Base-by-base conservation (phyloP, 1,284 basidiomycete genomes). In the Fomitopsis pinicola region DNA sequence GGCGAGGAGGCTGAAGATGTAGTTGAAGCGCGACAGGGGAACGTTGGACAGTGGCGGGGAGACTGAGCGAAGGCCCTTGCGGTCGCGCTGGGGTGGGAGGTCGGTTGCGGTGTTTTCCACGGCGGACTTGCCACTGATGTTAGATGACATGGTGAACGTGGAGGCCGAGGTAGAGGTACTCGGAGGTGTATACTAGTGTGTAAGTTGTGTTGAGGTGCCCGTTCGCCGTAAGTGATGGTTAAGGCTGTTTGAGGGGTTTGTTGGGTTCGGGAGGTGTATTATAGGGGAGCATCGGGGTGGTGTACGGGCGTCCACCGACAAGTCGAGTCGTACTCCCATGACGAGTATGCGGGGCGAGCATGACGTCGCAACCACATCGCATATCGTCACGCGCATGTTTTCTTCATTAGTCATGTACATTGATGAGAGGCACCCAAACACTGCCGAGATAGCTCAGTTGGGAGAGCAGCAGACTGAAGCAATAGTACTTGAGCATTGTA, bases 391-490 rank as follows among this genome's bases (percentile, higher is more conserved):
- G 45, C 44, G 35, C 14, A 22, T 22, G 22, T 22, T 22, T 22
- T 22, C 22, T 22, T 22, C 22, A 22, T 22, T 22, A 22, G 2
- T 22, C 22, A 22, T 22, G 22, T 22, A 22, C 22, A 22, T 22
- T 22, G 2, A 22, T 22, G 22, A 22, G 22, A 22, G 22, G 22
- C 1, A 22, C 22, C 22, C 22, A 33, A 22, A 33, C 28, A 55
- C 15, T 50, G 79, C 83, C 76, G 76, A 78, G 76, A 75, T 85
- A 85, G 85, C 85, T 87, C 85, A 87, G 85, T 82, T 87, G 86
- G 86, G 85, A 87, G 85, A 87, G 86, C 86, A 87, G 82, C 82
- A 87, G 85, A 87, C 86, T 87, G 86, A 87, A 87, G 83, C 42
- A 8, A 2, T 26, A 22, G 3, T n/a, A 22, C 22, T 22, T 22